Base-by-base conservation (phyloP, 1,284 basidiomycete genomes). In the Boletus sp. region DNA sequence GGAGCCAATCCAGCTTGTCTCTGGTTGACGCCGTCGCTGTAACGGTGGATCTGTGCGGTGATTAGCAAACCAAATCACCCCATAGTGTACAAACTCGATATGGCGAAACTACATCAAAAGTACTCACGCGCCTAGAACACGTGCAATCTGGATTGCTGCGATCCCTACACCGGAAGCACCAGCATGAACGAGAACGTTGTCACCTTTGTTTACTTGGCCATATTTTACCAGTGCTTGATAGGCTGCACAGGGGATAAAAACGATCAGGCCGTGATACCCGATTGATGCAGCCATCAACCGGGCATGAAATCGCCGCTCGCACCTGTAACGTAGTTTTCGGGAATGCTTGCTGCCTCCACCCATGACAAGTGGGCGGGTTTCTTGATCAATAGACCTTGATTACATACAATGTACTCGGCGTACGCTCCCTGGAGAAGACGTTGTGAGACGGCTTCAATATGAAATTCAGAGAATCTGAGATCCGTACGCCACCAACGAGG, bases 161-260 rank as follows among this genome's bases (percentile, higher is more conserved):
- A 95, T 69, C 2, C 94, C 94, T 3, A 97, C 94, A 42, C 94
- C 91, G 8, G 88, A 91, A 3, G 91, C 91, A 8, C 86, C 91
- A 20, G 92, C 92, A 62, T 96, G 94, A 20, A 98, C 77, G 17
- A 98, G 76, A 9, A 92, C 88, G 57, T 88, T 72, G 43, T 92
- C 85, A 26, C 83, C 84, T 54, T 75, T 64, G 61, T 85, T 78
- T 40, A 94, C 61, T 55, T 85, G 75, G 3, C 84, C 86, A 52
- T 84, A 80, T 25, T 85, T 66, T 50, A 88, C 75, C 19, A 94
- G 69, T 0, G 88, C 90, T 62, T 94, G 91, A 69, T 84, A 94
- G 9, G 92, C 91, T 87, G 52, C 50, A 54, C 42, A 42, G 26
- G 37, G 40, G 46, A 17, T 32, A 29, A 56, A 43, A 40, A 40